A percentile compares a stretch with the other conserved stretches of the same genome.
These are phyloP conservation scores for Pseudotulostoma volvatum DNA, from an alignment of 495 filamentous ascomycete genomes.

Conservation along the genomic window DNA sequence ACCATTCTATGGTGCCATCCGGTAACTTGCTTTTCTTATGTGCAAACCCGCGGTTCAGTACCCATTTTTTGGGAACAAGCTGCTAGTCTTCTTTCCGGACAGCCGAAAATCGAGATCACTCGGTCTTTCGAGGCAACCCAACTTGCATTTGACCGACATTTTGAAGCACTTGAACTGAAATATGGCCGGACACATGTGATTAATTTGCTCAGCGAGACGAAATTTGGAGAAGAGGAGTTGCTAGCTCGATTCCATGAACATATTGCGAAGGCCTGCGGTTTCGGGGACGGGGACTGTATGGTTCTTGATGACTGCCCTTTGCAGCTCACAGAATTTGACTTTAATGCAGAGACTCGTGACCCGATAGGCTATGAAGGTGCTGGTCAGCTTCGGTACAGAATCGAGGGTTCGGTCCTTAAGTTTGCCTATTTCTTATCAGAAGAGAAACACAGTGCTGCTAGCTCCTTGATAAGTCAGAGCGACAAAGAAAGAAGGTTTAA, in stretches of 20 bases:
- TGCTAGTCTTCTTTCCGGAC: constrained; percentile 70
- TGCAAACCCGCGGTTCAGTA: constrained; percentile 78
- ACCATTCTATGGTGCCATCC: constrained; percentile 54
- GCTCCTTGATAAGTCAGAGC: constrained; percentile 10
- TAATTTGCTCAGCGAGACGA: constrained; percentile 79
- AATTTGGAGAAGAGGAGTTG: constrained; percentile 66
- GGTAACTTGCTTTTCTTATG: constrained; percentile 77
- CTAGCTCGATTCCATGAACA: constrained; percentile 63
- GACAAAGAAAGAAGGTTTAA: constrained; percentile 13
- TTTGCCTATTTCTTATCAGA: constrained; percentile 88
- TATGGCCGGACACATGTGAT: constrained; percentile 86
- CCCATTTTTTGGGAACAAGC: constrained; percentile 96
- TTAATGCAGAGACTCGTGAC: constrained; percentile 83
- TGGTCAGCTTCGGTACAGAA: constrained; percentile 53
- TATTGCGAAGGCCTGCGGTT: constrained; percentile 23
- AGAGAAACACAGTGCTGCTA: constrained; percentile 20
- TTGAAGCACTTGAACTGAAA: constrained; percentile 60
- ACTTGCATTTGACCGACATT: constrained; percentile 90
- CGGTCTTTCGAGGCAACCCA: constrained; percentile 81
- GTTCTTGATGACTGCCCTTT: constrained; percentile 54
- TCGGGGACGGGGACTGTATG: constrained; percentile 1
- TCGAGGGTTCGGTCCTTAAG: constrained; percentile 58
- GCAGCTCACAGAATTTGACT: constrained; percentile 74
- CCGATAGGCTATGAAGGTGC: constrained; percentile 80
- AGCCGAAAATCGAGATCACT: constrained; percentile 88